Percentiles rank a stretch among this genome's conserved stretches.
These are phyloP conservation scores for Gracilaria domingensis DNA, from an alignment of 23 red algal genomes.

Conservation along the genomic window DNA sequence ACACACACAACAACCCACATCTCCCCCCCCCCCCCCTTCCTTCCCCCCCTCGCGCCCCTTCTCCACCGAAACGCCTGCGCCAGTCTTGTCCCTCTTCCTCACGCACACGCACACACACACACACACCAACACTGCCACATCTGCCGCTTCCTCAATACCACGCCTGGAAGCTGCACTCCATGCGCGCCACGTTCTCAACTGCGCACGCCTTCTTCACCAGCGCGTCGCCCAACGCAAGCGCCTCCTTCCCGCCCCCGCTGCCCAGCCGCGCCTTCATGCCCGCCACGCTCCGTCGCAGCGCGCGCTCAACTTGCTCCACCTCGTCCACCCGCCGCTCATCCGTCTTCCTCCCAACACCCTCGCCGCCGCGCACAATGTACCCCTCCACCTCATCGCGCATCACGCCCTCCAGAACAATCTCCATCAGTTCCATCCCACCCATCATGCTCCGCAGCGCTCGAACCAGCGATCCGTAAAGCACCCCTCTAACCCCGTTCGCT, in stretches of 20 bases:
- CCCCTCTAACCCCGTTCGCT: conserved; percentile 59
- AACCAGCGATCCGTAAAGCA: conserved; percentile 75
- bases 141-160: conserved; percentile 65
- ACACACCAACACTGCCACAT: neutral
- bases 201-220: conserved; percentile 51
- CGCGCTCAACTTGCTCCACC: conserved; percentile 39
- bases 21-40: neutral
- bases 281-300: conserved; percentile 34
- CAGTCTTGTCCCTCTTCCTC: too few relatives aligned
- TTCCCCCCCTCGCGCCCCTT: too few relatives aligned
- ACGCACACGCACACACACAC: too few relatives aligned
- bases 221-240: conserved; percentile 21
- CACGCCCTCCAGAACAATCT: conserved; percentile 48
- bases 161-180: conserved; percentile 82
- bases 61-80: too few relatives aligned
- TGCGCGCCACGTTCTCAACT: conserved; percentile 56
- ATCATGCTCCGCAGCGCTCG: conserved; percentile 65
- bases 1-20: neutral
- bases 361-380: conserved; percentile 8
- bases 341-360: conserved; percentile 1
- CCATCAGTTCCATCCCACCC: conserved; percentile 48
- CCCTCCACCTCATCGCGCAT: conserved; percentile 75
- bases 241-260: neutral
- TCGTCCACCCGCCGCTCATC: conserved; percentile 25
- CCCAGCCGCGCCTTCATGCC: conserved; percentile 1